These are phyloP conservation scores for Dryas drummondii DNA, from an alignment of 306 rosid genomes.

Conservation along the genomic window DNA sequence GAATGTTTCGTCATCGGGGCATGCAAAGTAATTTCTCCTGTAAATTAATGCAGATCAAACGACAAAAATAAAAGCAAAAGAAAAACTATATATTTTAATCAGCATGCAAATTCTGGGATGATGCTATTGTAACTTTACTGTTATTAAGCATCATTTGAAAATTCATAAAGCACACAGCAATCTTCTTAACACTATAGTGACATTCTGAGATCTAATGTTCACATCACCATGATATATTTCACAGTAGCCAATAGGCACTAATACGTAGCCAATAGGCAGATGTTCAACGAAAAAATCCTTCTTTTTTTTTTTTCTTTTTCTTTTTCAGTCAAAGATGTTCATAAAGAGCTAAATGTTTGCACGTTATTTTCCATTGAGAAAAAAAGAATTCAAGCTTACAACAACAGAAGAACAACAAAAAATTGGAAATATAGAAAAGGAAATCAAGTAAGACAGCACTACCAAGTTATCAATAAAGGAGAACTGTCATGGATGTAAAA, in stretches of 20 bases:
- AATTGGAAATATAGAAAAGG: conserved; percentile 6
- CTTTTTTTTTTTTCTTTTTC: background rate
- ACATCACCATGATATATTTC: background rate
- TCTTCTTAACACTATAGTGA: background rate
- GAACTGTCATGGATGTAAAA: background rate
- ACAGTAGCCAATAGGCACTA: background rate
- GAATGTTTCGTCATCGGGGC: conserved; percentile 87
- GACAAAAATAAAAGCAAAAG: conserved; percentile 15
- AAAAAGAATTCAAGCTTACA: background rate
- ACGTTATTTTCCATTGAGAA: background rate
- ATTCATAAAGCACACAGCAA: background rate
- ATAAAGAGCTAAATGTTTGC: background rate
- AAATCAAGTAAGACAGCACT: background rate
- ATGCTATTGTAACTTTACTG: background rate
- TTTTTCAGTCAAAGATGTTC: background rate
- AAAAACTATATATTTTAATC: background rate
- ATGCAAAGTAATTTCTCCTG: conserved; percentile 75
- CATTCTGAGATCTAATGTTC: background rate
- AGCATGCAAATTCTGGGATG: background rate
- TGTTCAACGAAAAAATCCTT: background rate
- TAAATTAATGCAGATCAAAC: conserved; percentile 37
- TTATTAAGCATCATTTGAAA: background rate
- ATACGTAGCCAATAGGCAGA: background rate
- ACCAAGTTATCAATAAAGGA: conserved; percentile 2
- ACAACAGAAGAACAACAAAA: background rate